Conservation (phyloP, 1,139 yeast species). For the Pneumocystis canis region DNA sequence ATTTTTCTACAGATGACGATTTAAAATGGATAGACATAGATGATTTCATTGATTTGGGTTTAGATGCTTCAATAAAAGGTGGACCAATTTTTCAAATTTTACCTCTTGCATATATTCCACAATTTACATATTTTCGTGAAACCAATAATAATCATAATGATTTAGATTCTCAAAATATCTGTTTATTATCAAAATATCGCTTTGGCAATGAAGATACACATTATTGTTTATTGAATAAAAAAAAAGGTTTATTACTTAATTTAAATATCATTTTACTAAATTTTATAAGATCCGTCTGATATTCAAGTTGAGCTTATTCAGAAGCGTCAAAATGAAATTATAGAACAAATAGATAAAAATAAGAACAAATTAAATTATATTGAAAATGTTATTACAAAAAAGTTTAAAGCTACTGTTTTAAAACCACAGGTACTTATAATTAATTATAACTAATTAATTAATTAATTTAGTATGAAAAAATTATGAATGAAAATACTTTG, state of each 20-base stretch:
- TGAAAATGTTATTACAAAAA: background rate
- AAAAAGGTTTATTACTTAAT: constrained; percentile 10
- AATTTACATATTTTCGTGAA: constrained; percentile 61
- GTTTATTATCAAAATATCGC: constrained; percentile 32
- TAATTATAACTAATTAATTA: constrained; percentile 14
- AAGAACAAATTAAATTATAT: constrained; percentile 17
- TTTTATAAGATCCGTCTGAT: constrained; percentile 19
- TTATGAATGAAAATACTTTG: background rate
- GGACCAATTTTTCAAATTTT: constrained; percentile 26
- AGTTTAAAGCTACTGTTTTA: constrained; percentile 21
- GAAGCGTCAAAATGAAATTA: constrained; percentile 27
- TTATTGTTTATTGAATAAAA: constrained; percentile 44
- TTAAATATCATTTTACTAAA: background rate
- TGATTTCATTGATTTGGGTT: constrained; percentile 62
- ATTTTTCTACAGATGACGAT: constrained; percentile 34
- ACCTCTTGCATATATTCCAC: constrained; percentile 62
- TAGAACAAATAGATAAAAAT: constrained; percentile 27
- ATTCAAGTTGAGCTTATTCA: constrained; percentile 22
- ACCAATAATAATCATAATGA: constrained; percentile 28
- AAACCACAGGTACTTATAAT: constrained; percentile 13
- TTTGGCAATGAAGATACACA: constrained; percentile 61
- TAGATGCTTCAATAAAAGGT: constrained; percentile 24
- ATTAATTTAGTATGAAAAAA: background rate
- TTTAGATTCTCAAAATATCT: constrained; percentile 8
- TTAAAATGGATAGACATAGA: constrained; percentile 63